These are phyloP conservation scores for Ophiognomonia clavigignenti-juglandacearum DNA, from an alignment of 2,329 filamentous ascomycete species.

Conservation along the genomic window DNA sequence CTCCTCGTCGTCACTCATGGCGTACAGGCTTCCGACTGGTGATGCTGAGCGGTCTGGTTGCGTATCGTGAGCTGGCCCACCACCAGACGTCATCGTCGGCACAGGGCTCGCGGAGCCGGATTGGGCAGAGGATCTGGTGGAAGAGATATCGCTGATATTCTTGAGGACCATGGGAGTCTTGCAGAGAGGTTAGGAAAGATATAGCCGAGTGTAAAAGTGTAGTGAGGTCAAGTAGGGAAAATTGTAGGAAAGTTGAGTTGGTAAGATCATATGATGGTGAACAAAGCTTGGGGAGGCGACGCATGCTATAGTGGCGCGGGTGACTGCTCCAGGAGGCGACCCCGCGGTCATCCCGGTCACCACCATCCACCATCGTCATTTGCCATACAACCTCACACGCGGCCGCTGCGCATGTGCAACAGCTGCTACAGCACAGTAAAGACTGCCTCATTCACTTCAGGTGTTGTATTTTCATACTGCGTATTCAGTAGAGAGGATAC, in stretches of 20 bases:
- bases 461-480: too few species aligned
- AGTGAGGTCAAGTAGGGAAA: background rate
- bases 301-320: background rate
- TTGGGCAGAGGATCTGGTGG: background rate
- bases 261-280: slow-evolving; percentile 3
- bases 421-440: too few species aligned
- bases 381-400: background rate
- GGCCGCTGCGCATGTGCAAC: background rate
- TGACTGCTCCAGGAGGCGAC: too few species aligned
- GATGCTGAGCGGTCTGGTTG: slow-evolving; percentile 48
- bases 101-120: background rate
- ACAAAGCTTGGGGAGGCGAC: background rate
- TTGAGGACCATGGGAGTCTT: slow-evolving; percentile 4
- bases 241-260: background rate
- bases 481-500: too few species aligned
- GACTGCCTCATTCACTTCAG: too few species aligned
- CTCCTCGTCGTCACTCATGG: slow-evolving; percentile 94
- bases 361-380: background rate
- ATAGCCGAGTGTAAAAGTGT: background rate
- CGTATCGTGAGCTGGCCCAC: slow-evolving; percentile 4
- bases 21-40: slow-evolving; percentile 85
- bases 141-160: background rate
- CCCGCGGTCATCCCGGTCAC: slow-evolving; percentile 3
- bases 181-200: background rate
- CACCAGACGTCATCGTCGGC: slow-evolving; percentile 28